phyloP scores from a whole-genome alignment of 768 basidiomycete species.

The Serendipita indica region DNA sequence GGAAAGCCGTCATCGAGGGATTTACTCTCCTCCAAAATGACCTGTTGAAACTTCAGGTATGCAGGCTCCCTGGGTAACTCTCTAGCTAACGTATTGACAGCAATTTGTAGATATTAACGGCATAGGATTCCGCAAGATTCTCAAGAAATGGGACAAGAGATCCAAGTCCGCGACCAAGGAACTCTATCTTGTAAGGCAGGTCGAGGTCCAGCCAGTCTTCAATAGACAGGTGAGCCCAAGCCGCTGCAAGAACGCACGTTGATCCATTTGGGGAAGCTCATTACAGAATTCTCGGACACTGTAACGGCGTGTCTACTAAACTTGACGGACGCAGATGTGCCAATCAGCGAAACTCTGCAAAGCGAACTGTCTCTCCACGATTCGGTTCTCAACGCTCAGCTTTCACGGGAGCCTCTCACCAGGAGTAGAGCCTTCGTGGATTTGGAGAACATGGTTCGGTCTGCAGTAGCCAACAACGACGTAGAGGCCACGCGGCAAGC shows the following conservation, averaged over 20 bases:
- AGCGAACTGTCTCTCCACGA: conserved; percentile 7
- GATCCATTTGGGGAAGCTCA: conserved; percentile 43
- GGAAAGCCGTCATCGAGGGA: conserved; percentile 92
- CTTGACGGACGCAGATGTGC: conserved; percentile 37
- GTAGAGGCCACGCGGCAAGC: conserved; percentile 48
- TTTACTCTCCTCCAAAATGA: conserved; percentile 90
- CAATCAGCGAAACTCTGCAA: conserved; percentile 1
- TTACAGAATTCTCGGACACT: conserved; percentile 87
- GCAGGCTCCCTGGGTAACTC: conserved; percentile 17
- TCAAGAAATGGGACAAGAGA: conserved; percentile 98
- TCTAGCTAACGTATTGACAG: conserved; percentile 27
- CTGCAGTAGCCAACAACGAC: conserved; percentile 54
- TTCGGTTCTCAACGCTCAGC: conserved; percentile 24
- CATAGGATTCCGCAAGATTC: conserved; percentile 88
- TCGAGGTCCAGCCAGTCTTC: conserved; percentile 98
- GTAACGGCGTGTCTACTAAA: conserved; percentile 73
- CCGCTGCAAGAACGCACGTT: conserved; percentile 6
- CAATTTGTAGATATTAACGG: conserved; percentile 97
- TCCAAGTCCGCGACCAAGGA: conserved; percentile 94
- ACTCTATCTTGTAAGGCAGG: conserved; percentile 86
- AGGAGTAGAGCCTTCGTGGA: conserved; percentile 48
- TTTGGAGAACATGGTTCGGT: conserved; percentile 73
- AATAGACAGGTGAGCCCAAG: conserved; percentile 60
- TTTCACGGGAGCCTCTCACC: conserved; percentile 32
- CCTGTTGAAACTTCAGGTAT: conserved; percentile 84